phyloP scores from a whole-genome alignment of 257 asterid species.

The Solanum corneliomulleri region DNA sequence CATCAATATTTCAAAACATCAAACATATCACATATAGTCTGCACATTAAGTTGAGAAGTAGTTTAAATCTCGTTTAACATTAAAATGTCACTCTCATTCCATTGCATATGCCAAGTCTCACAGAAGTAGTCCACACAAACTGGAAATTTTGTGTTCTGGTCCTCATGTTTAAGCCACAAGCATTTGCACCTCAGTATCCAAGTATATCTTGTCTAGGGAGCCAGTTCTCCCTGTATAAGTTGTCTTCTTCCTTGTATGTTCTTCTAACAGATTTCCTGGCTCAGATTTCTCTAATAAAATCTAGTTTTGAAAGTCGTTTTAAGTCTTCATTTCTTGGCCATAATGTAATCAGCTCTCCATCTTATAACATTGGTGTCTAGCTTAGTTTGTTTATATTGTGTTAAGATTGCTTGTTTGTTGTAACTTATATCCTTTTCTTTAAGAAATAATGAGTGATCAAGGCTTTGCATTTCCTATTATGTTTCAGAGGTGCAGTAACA shows the following conservation, averaged over 20 bases:
- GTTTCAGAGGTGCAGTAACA: not conserved
- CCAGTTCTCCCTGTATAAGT: not conserved
- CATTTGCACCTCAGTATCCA: not conserved
- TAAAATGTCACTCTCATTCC: not conserved
- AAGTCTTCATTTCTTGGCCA: not conserved
- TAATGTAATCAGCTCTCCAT: not conserved
- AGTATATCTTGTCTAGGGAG: not conserved
- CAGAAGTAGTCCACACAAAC: not conserved
- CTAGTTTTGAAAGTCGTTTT: not conserved
- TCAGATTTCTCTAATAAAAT: not conserved
- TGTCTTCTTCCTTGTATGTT: not conserved
- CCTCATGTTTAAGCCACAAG: not conserved
- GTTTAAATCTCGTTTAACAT: not conserved
- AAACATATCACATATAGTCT: not conserved
- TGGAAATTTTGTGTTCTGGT: not conserved
- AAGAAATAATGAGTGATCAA: not conserved
- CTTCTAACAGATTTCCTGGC: not conserved
- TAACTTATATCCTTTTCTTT: not conserved
- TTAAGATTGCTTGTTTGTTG: not conserved
- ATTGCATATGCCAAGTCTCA: not conserved
- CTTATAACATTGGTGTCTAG: not conserved
- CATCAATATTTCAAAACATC: not conserved
- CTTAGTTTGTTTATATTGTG: not conserved
- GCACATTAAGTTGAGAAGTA: not conserved
- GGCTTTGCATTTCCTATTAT: not conserved